Base-by-base conservation (phyloP, 2,329 filamentous ascomycete genomes). In the Keithomyces neogunnii region DNA sequence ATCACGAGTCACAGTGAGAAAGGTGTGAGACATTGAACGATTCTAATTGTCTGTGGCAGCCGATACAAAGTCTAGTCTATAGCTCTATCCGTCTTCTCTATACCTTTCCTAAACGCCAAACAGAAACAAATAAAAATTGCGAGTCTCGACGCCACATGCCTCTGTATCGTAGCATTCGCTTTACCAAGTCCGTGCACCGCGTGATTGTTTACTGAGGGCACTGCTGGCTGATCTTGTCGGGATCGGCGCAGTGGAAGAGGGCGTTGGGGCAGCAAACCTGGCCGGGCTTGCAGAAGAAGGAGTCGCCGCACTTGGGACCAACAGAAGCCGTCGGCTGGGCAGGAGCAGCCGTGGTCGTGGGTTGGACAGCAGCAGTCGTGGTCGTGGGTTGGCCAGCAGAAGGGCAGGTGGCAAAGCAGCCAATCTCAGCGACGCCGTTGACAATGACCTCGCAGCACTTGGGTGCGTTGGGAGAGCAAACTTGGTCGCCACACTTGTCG, bases 271-370 rank as follows among this genome's bases (percentile, higher is more conserved):
- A 53, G 51, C 51, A 53, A 43, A 53, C 51, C 42, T 53, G 40
- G 33, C 51, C 51, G 26, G 36, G n/a, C 33, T 40, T 40, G 35
- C 51, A 53, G 51, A 53, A 53, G 51, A 53, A 53, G 33, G 51
- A 53, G 32, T 53, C 51, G 31, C 51, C 48, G 44, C 51, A 53
- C 47, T 53, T 53, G 48, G 51, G 51, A 28, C 51, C 48, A 50
- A 53, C 50, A 38, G 43, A 44, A 31, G 51, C 33, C 26, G 38
- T 45, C 4, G 47, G 32, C 26, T 28, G 26, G 6, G 42, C 29
- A 9, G 51, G 5, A n/a, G 35, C 35, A 35, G 35, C 43, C 11
- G 47, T 44, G 19, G 47, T 43, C 19, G 42, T 30, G 29, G 40
- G 42, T 39, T 53, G 28, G 33, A 44, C 47, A 35, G 51, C 47